Evolutionary conservation across 1,284 basidiomycete species (phyloP), one percentile per base, ranked within the genome.

Genomic region (Polyporus tsugae): DNA sequence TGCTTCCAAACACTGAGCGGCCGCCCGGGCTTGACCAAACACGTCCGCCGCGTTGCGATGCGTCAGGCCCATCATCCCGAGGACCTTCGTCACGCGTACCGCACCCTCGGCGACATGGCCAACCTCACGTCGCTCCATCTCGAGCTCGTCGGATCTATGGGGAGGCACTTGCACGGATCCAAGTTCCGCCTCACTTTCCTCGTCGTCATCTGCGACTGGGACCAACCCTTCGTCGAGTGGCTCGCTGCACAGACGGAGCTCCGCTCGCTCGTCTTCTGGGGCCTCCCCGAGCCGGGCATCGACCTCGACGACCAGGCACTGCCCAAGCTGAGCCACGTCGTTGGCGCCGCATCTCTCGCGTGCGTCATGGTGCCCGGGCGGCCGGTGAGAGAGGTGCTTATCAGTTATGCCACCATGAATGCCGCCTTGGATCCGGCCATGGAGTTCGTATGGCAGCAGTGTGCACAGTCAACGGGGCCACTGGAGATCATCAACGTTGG

Each of bases 221-320:
- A 53, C 52, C 52, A 15, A 1, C 7, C 25, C 13, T 53, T 53
- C 29, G 52, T 53, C 52, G 52, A 29, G 52, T 53, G 52, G 52
- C 52, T 53, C 13, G 15, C 52, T 2, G 52, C 33, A 17, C 52
- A 53, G 29, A 33, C 13, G 25, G 52, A 53, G 52, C 52, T 53
- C 52, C 52, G 52, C 29, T 33, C 52, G 25, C 13, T 53, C 52
- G 52, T 53, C 13, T 53, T 33, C 52, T 53, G 52, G 52, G 52
- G 52, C 25, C 25, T 53, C 13, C 52, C 52, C 0, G 52, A 53
- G 29, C 52, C 25, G 13, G 52, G 52, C 25, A 33, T 53, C 29
- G 29, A 53, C 52, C 29, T 53, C 52, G 10, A 29, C 52, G 52
- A 53, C 52, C 4, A 4, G 1, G 52, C 52, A 13, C 52, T 53